Conservation (phyloP, 164 flowering plant species). For the Nelumbo lutea region DNA sequence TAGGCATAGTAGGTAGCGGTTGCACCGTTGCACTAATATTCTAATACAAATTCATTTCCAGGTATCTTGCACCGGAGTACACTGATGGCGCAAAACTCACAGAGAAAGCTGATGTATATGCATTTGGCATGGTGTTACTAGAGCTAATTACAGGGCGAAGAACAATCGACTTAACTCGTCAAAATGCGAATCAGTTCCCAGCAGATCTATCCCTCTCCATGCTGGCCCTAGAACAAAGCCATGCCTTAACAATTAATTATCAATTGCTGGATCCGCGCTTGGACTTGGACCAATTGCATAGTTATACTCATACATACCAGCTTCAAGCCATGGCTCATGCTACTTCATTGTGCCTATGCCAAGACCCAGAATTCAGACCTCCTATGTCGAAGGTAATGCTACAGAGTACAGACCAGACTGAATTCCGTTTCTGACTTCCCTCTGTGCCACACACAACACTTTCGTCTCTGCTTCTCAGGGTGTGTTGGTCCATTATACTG, state of each 20-base stretch:
- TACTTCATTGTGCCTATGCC: conserved; percentile 24
- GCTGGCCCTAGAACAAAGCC: conserved; percentile 26
- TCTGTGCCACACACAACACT: background rate
- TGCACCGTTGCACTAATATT: no score
- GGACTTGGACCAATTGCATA: conserved; percentile 22
- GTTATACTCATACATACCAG: conserved; percentile 33
- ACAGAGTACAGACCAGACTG: no score
- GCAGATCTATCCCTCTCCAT: conserved; percentile 40
- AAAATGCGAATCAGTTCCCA: conserved; percentile 34
- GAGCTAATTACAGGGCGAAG: conserved; percentile 71
- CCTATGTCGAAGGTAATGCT: conserved; percentile 29
- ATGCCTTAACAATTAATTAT: conserved; percentile 16
- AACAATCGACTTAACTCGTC: conserved; percentile 31
- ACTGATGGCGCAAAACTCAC: conserved; percentile 49
- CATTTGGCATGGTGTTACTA: conserved; percentile 72
- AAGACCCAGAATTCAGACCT: conserved; percentile 26
- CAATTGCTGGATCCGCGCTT: conserved; percentile 41
- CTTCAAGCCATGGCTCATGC: conserved; percentile 57
- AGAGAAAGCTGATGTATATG: conserved; percentile 18
- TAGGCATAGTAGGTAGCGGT: no score
- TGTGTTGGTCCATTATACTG: background rate
- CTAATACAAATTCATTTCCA: conserved; percentile 10
- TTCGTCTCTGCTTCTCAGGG: no score
- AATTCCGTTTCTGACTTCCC: background rate
- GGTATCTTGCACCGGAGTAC: conserved; percentile 90